These are phyloP conservation scores for Xylariales sp. DNA, from an alignment of 2,329 filamentous ascomycete species.

Conservation along the genomic window DNA sequence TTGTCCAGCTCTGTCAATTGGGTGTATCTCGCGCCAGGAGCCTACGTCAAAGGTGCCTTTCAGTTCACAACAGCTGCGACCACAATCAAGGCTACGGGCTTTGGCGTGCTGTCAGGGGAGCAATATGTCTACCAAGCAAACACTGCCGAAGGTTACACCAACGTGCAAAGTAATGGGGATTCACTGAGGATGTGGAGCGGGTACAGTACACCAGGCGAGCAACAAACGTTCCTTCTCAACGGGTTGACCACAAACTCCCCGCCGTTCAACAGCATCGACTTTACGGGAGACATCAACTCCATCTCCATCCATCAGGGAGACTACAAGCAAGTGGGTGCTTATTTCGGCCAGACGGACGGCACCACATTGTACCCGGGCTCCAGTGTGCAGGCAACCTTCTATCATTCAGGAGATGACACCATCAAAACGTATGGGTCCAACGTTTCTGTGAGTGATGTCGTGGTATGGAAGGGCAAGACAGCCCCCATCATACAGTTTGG, in stretches of 20 bases:
- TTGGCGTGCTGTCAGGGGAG: slow-evolving; percentile 31
- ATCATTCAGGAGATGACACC: slow-evolving; percentile 28
- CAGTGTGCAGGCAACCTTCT: slow-evolving; percentile 26
- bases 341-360: slow-evolving; percentile 31
- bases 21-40: slow-evolving; percentile 24
- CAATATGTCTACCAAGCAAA: slow-evolving; percentile 33
- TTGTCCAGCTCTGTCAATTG: slow-evolving; percentile 20
- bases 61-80: slow-evolving; percentile 20
- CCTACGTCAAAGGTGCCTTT: slow-evolving; percentile 32
- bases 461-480: slow-evolving; percentile 26
- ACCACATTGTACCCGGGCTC: slow-evolving; percentile 27
- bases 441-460: slow-evolving; percentile 15
- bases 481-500: slow-evolving; percentile 30
- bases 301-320: slow-evolving; percentile 22
- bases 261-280: slow-evolving; percentile 32
- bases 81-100: slow-evolving; percentile 25
- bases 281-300: slow-evolving; percentile 11
- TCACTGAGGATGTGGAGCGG: slow-evolving; percentile 26
- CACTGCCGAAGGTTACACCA: slow-evolving; percentile 20
- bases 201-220: slow-evolving; percentile 11
- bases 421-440: slow-evolving; percentile 31
- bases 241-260: slow-evolving; percentile 27
- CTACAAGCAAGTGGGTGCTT: slow-evolving; percentile 34
- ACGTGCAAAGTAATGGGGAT: slow-evolving; percentile 20
- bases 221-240: slow-evolving; percentile 18